These are phyloP conservation scores for Lentinula edodes DNA, from an alignment of 768 basidiomycete species.

Conservation along the genomic window DNA sequence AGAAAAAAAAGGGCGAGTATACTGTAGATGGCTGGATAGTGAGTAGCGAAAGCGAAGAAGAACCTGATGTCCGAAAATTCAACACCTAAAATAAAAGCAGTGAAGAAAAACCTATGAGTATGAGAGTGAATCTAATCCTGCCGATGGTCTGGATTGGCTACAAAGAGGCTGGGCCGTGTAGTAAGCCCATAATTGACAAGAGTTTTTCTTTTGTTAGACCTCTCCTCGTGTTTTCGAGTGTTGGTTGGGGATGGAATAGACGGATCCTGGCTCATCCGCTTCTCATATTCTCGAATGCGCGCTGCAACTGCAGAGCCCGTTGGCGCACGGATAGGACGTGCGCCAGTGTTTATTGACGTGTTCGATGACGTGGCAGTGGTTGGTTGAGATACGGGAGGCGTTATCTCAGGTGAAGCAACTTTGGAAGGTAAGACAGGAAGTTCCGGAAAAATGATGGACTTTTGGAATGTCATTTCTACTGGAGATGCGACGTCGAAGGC, in stretches of 20 bases:
- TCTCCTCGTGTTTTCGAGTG: constrained; percentile 37
- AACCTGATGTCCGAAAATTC: not conserved
- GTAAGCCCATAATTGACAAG: constrained; percentile 61
- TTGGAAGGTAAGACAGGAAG: constrained; percentile 8
- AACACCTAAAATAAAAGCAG: not conserved
- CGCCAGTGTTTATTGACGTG: not conserved
- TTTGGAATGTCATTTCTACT: constrained; percentile 19
- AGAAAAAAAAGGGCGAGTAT: not conserved
- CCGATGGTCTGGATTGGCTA: constrained; percentile 65
- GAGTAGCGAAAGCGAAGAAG: not conserved
- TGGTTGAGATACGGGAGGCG: constrained; percentile 2
- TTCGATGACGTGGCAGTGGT: constrained; percentile 9
- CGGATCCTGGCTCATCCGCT: constrained; percentile 46
- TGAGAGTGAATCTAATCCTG: constrained; percentile 8
- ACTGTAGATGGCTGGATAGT: not conserved
- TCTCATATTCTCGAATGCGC: constrained; percentile 54
- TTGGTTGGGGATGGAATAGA: constrained; percentile 28
- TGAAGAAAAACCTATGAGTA: not conserved
- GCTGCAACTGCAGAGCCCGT: constrained; percentile 36
- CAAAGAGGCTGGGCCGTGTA: constrained; percentile 56
- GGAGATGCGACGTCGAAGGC: constrained; percentile 24
- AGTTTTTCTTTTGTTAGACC: constrained; percentile 30
- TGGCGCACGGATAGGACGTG: constrained; percentile 11
- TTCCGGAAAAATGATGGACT: constrained; percentile 8
- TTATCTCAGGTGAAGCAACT: constrained; percentile 10